Evolutionary conservation across 1,139 yeast genomes (phyloP), one percentile per base, ranked within the genome.

Genomic region (Hyphopichia burtonii): DNA sequence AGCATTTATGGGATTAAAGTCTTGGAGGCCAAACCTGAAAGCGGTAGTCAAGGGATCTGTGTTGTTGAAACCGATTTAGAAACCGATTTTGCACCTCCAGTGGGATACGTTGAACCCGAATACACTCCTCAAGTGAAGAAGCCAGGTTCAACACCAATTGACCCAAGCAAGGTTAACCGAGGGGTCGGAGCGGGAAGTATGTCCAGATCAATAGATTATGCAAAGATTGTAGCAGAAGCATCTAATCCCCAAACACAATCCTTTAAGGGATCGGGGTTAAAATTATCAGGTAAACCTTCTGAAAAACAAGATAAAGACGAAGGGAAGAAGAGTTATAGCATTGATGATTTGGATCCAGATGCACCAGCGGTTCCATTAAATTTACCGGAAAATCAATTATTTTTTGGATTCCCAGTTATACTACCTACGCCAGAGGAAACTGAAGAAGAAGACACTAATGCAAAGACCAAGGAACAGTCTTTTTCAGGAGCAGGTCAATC

Each of bases 1-100:
- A 78, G 83, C 19, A 71, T 81, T 2, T 93, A 80, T 59, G 86
- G 86, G 15, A 90, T 94, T 46, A 86, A 83, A 57, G 93, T 94
- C 18, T 69, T 93, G 41, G 97, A 93, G 54, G 88, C 83, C 23
- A 88, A 88, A 53, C 99, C 99, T 0, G 89, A 85, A 39, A 71
- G 82, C 6, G 56, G 63, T 14, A 63, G 64, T 37, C 68, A 76
- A 33, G 86, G 96, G 47, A 83, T 93, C 16, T 93, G 98, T 71
- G 97, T 93, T 17, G 90, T 94, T 27, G 99, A 94, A 59, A 94
- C 99, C 0, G 99, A 94, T 68, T 75, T 94, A 50, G 96, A 88
- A 47, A 96, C 97, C 0, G 99, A 94, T 59, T 94, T 94, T 69
- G 99, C 98, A 2, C 96, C 99, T 3, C 99, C 99, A 0, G 96